phyloP scores from a whole-genome alignment of 495 filamentous ascomycete genomes.

The Penicillium subrubescens region DNA sequence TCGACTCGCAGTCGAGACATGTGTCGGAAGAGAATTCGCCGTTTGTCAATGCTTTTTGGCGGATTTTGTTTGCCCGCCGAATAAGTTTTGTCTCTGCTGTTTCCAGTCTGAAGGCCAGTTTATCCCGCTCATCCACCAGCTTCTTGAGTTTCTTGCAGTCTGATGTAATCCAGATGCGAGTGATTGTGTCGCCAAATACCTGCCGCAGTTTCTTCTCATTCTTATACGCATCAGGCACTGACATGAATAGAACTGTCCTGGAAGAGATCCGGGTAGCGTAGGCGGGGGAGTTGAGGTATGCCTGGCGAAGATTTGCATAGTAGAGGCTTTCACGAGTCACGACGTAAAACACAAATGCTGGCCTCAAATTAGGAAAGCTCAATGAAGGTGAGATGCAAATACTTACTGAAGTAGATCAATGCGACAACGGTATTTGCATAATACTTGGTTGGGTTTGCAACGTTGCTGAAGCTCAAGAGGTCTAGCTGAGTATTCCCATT shows the following conservation, averaged over 20 bases:
- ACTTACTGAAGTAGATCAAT: slow-evolving; percentile 59
- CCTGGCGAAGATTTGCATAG: slow-evolving; percentile 69
- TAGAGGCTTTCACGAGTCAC: slow-evolving; percentile 68
- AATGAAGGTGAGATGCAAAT: neutral
- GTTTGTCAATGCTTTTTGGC: slow-evolving; percentile 46
- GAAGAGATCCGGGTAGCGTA: slow-evolving; percentile 67
- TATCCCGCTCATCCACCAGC: slow-evolving; percentile 61
- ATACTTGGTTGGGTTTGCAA: slow-evolving; percentile 51
- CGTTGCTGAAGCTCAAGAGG: slow-evolving; percentile 66
- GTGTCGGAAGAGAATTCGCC: slow-evolving; percentile 26
- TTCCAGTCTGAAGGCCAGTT: slow-evolving; percentile 61
- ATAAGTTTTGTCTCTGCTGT: slow-evolving; percentile 67
- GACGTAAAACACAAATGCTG: slow-evolving; percentile 66
- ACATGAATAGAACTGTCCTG: slow-evolving; percentile 69
- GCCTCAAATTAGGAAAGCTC: slow-evolving; percentile 10
- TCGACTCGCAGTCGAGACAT: slow-evolving; percentile 46
- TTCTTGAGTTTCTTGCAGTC: slow-evolving; percentile 57
- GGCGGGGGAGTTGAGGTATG: slow-evolving; percentile 70
- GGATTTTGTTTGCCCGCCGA: slow-evolving; percentile 56
- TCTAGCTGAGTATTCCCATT: slow-evolving; percentile 62
- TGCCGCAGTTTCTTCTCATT: slow-evolving; percentile 57
- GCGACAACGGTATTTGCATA: slow-evolving; percentile 63
- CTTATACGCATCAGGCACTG: slow-evolving; percentile 61
- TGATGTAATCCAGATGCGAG: slow-evolving; percentile 63
- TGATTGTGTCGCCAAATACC: slow-evolving; percentile 61